Percentiles rank a stretch among this genome's conserved stretches.
Evolutionary conservation across 352 stramenopile genomes (phyloP).

Genomic region (Pythium vanterpoolii): DNA sequence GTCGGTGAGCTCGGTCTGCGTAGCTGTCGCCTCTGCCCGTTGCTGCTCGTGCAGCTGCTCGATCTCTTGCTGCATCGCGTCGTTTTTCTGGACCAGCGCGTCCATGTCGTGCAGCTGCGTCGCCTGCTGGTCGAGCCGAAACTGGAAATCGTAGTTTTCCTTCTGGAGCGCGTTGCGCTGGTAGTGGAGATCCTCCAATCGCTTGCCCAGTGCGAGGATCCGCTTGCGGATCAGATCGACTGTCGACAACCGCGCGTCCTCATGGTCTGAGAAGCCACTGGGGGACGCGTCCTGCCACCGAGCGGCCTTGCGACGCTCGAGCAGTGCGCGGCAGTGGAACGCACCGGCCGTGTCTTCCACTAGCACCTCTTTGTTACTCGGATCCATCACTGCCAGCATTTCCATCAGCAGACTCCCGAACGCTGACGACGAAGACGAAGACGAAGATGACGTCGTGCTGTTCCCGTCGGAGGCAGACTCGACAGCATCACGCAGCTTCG

Average conservation of each 20-base stretch:
- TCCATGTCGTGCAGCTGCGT: slow-evolving; percentile 47
- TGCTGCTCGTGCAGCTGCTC: slow-evolving; percentile 24
- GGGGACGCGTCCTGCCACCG: slow-evolving; percentile 8
- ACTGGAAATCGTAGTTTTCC: slow-evolving; percentile 74
- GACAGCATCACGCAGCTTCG: slow-evolving; percentile 32
- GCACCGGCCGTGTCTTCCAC: slow-evolving; percentile 36
- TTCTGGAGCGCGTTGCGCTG: slow-evolving; percentile 70
- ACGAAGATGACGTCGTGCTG: neutral
- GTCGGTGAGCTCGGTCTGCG: slow-evolving; percentile 16
- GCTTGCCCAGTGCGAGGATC: slow-evolving; percentile 58
- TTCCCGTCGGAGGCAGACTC: slow-evolving; percentile 10
- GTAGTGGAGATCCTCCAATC: slow-evolving; percentile 65
- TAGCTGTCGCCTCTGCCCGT: slow-evolving; percentile 5
- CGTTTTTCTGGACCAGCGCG: slow-evolving; percentile 26
- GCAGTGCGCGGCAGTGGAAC: slow-evolving; percentile 54
- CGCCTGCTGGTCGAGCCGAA: slow-evolving; percentile 56
- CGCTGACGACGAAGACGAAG: neutral
- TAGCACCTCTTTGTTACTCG: slow-evolving; percentile 34
- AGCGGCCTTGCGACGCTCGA: slow-evolving; percentile 31
- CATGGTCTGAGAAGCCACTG: neutral
- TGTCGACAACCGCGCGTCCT: slow-evolving; percentile 15
- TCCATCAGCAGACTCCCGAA: slow-evolving; percentile 41
- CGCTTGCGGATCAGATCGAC: slow-evolving; percentile 55
- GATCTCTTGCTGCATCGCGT: slow-evolving; percentile 44
- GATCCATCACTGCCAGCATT: slow-evolving; percentile 43